phyloP scores from a whole-genome alignment of 2,329 filamentous ascomycete genomes.

The Colletotrichum gloeosporioides region DNA sequence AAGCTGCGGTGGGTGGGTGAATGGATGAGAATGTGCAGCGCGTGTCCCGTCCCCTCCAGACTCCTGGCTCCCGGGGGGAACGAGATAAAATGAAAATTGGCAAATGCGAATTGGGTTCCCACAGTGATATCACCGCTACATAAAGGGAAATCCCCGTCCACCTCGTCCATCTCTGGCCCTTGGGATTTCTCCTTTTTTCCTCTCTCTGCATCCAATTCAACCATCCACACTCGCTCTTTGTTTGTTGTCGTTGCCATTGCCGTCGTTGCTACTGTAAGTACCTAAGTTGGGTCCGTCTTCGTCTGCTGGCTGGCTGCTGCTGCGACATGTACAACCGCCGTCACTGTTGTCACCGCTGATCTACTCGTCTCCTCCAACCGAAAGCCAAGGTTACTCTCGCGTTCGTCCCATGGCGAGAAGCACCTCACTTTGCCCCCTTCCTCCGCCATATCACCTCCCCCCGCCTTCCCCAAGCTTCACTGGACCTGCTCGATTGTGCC shows the following conservation, averaged over 20 bases:
- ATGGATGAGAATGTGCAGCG: not conserved
- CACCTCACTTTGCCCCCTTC: not conserved
- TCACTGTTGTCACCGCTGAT: not conserved
- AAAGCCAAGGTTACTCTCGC: not conserved
- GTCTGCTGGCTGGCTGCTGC: not conserved
- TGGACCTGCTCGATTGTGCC: not conserved
- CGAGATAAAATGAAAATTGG: conserved; percentile 22
- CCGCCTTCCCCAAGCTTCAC: not conserved
- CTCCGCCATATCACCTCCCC: not conserved
- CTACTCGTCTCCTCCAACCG: conserved; percentile 2
- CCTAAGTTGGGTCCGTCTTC: not conserved
- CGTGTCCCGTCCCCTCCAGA: not conserved
- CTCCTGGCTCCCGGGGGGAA: conserved; percentile 3
- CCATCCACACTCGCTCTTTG: conserved; percentile 7
- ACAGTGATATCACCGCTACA: conserved; percentile 23
- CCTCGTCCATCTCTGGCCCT: not conserved
- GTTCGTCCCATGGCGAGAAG: not conserved
- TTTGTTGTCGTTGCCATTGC: not conserved
- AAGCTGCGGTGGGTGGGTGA: not conserved
- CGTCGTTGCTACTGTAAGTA: conserved; percentile 14
- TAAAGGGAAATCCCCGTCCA: conserved; percentile 19
- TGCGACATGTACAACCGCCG: not conserved
- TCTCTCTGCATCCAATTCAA: not conserved
- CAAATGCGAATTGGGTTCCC: conserved; percentile 22
- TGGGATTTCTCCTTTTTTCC: not conserved